Evolutionary conservation across 2,329 filamentous ascomycete species (phyloP).

Genomic region (Chaetomiaceae sp.): DNA sequence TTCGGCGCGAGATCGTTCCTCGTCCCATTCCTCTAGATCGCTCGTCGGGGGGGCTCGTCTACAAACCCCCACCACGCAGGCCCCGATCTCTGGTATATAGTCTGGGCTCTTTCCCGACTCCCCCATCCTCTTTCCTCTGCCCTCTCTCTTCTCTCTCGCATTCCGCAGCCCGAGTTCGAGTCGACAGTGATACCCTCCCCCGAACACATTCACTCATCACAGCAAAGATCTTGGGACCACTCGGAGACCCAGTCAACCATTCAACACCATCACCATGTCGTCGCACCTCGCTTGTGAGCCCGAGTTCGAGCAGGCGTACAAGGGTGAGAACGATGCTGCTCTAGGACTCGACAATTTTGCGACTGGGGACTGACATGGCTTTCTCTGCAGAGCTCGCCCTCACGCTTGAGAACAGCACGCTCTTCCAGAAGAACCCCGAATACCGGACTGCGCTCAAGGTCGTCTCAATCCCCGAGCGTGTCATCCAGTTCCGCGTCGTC

Average conservation of each 20-base stretch:
- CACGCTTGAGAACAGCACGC: slow-evolving; percentile 87
- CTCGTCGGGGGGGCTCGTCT: background rate
- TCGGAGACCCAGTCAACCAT: background rate
- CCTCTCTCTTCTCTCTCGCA: slow-evolving; percentile 9
- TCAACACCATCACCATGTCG: slow-evolving; percentile 56
- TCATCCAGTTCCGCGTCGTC: slow-evolving; percentile 94
- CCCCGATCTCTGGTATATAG: slow-evolving; percentile 16
- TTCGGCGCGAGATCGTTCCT: slow-evolving; percentile 11
- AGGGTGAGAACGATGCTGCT: slow-evolving; percentile 56
- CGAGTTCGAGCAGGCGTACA: slow-evolving; percentile 98
- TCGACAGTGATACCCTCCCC: slow-evolving; percentile 11
- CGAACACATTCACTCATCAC: background rate
- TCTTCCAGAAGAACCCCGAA: slow-evolving; percentile 92
- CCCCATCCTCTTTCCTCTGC: slow-evolving; percentile 1
- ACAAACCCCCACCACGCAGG: slow-evolving; percentile 12
- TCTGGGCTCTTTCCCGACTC: slow-evolving; percentile 6
- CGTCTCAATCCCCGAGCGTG: slow-evolving; percentile 84
- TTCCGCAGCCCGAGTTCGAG: slow-evolving; percentile 8
- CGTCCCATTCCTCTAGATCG: slow-evolving; percentile 10
- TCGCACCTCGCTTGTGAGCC: slow-evolving; percentile 82
- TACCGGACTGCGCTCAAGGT: slow-evolving; percentile 88
- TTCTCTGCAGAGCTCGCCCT: slow-evolving; percentile 72
- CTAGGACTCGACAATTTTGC: background rate
- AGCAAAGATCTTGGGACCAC: background rate
- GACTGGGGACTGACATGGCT: slow-evolving; percentile 9